Evolutionary conservation across 169 alveolate species (phyloP).

Genomic region (Cystoisospora suis): DNA sequence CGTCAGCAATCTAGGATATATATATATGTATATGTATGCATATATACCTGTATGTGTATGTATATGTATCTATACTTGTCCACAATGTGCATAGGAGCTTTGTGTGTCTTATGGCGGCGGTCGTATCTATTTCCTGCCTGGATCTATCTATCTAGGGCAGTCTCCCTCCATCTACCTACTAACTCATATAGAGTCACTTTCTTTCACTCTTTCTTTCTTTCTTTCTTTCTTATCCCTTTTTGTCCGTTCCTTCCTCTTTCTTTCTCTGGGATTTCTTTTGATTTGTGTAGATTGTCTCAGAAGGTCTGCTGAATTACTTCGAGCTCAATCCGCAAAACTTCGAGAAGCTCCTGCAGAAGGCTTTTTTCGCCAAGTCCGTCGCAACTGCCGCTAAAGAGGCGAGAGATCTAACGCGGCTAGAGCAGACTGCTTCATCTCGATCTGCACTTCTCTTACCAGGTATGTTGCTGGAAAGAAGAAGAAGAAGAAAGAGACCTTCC

Average conservation of each 20-base stretch:
- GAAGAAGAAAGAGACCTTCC: too few species aligned
- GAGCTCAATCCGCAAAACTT: not conserved
- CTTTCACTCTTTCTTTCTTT: not conserved
- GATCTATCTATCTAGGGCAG: too few species aligned
- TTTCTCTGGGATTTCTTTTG: too few species aligned
- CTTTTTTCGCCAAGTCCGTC: not conserved
- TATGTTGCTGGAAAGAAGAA: too few species aligned
- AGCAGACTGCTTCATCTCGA: too few species aligned
- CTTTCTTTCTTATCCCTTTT: not conserved
- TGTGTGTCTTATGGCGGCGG: too few species aligned
- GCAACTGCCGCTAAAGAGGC: conserved; percentile 16
- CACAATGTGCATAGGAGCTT: not conserved
- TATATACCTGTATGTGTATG: not conserved
- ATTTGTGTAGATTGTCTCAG: not conserved
- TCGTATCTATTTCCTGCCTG: too few species aligned
- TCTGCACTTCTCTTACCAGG: too few species aligned
- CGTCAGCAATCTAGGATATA: too few species aligned
- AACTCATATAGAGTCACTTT: too few species aligned
- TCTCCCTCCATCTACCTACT: too few species aligned
- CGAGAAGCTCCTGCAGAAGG: conserved; percentile 6
- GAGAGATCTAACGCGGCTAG: not conserved
- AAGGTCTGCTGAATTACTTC: not conserved
- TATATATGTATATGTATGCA: not conserved
- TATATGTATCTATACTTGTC: too few species aligned
- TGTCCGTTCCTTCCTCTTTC: not conserved